Base-by-base conservation (phyloP, 331 rosid species). In the Saraca asoca region DNA sequence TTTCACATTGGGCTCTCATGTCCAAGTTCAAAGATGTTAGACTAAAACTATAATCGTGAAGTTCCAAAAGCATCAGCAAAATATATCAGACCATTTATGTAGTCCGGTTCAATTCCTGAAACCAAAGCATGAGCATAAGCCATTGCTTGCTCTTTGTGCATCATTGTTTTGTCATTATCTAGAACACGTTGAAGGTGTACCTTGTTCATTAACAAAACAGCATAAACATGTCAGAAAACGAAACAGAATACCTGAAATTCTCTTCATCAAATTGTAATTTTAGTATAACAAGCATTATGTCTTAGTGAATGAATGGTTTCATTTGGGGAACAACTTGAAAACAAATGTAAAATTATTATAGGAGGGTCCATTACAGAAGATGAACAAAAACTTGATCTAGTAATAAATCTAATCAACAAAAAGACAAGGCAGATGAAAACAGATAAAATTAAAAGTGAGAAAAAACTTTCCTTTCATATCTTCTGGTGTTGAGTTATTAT, bases 41-140 rank as follows among this genome's bases (percentile, higher is more conserved):
- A 7, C 15, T 41, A 17, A 57, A 85, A 87, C 90, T 81, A n/a
- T 72, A 85, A 79, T 12, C 90, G 90, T 7, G 81, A 67, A 85
- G 87, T 87, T 62, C 90, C 90, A 76, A 81, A 85, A 62, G 85
- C 69, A 70, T 85, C 87, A 31, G 87, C 72, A 68, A 85, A 85
- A 54, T 71, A 70, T 62, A 85, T 70, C 66, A 85, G 90, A 66
- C 81, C 83, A n/a, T 79, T 83, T 5, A 85, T 59, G 65, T 73
- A 61, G 67, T 81, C 85, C 18, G 73, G 62, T 49, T 84, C 85
- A 70, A 76, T 81, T 78, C 90, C 87, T 16, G 87, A 72, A 50
- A 79, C 90, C 48, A 81, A 71, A 34, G 90, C 84, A 41, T 87
- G 90, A 49, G 90, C 90, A 79, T 81, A 85, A 19, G 90, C 90